These are phyloP conservation scores for Alternaria ventricosa DNA, from an alignment of 2,329 filamentous ascomycete genomes.

Conservation along the genomic window DNA sequence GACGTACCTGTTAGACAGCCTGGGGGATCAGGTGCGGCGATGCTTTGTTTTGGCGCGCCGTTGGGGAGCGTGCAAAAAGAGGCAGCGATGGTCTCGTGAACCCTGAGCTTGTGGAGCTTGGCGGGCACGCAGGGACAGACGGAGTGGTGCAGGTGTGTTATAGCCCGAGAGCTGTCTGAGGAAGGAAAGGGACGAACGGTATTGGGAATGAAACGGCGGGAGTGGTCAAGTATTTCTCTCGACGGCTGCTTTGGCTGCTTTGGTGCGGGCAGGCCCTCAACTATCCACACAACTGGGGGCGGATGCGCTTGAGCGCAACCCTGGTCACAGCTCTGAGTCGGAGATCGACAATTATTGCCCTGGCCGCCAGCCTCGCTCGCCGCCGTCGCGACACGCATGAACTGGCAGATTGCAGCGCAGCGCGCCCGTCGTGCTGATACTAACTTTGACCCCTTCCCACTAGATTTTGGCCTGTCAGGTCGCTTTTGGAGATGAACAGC, in stretches of 20 bases:
- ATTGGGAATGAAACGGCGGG: constrained; percentile 50
- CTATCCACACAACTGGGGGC: constrained; percentile 32
- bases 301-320: constrained; percentile 35
- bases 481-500: constrained; percentile 21
- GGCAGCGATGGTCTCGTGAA: constrained; percentile 13
- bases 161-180: constrained; percentile 44
- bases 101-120: constrained; percentile 30
- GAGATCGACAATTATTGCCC: constrained; percentile 29
- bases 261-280: constrained; percentile 29
- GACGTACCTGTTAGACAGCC: constrained; percentile 27
- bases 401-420: not conserved
- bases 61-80: constrained; percentile 26
- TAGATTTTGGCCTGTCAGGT: constrained; percentile 17
- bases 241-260: constrained; percentile 22
- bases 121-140: constrained; percentile 24
- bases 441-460: constrained; percentile 2
- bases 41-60: constrained; percentile 27
- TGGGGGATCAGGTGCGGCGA: constrained; percentile 1
- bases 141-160: constrained; percentile 42
- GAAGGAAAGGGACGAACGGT: constrained; percentile 50
- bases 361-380: not conserved
- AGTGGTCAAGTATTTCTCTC: constrained; percentile 45
- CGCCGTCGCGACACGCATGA: not conserved
- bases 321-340: constrained; percentile 40
- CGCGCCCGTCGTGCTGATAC: not conserved